Evolutionary conservation across 2,329 filamentous ascomycete genomes (phyloP), one percentile per base, ranked within the genome.

Genomic region (Xylariomycetidae sp.): DNA sequence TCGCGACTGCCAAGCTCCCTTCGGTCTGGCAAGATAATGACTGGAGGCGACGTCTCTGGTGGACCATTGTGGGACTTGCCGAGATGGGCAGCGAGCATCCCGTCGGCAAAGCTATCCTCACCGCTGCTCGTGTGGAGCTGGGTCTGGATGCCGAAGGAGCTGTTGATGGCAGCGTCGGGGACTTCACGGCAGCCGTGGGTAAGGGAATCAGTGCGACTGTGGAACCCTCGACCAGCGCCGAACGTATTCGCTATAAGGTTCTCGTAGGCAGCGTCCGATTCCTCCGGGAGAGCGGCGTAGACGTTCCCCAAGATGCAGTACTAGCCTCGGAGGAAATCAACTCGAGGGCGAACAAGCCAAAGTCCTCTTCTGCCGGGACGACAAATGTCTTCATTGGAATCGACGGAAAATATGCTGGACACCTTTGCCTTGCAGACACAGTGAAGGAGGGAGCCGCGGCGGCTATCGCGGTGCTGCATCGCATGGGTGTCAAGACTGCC

Each of bases 21-120:
- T 63, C 77, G 6, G 60, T 70, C 3, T 97, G 90, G 90, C 69
- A 74, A 27, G 71, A 72, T 16, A 80, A 71, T 36, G 76, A 83
- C 19, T 77, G 75, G 69, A 77, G 78, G 36, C 78, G 75, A 39
- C 79, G 79, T 20, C 70, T 94, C 4, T 98, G 90, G 90, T 98
- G 92, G 92, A 80, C 85, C n/a, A 74, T 96, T 40, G 80, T 98
- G 36, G 92, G 89, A 27, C 80, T 97, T n/a, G 84, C 90, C 1
- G 92, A 98, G 64, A 88, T 88, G 76, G 85, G 87, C 45, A 95
- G 88, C 53, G 92, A 98, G 61, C 92, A 98, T 55, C 92, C 92
- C 1, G 85, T 97, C 36, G 92, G 89, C n/a, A 87, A 81, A 51
- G 90, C 92, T 11, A 85, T 97, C 32, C 68, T 94, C 5, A 62